Percentiles rank a stretch among this genome's conserved stretches.
Conservation (phyloP, 2,329 filamentous ascomycete species). For the Cercospora berteroae region DNA sequence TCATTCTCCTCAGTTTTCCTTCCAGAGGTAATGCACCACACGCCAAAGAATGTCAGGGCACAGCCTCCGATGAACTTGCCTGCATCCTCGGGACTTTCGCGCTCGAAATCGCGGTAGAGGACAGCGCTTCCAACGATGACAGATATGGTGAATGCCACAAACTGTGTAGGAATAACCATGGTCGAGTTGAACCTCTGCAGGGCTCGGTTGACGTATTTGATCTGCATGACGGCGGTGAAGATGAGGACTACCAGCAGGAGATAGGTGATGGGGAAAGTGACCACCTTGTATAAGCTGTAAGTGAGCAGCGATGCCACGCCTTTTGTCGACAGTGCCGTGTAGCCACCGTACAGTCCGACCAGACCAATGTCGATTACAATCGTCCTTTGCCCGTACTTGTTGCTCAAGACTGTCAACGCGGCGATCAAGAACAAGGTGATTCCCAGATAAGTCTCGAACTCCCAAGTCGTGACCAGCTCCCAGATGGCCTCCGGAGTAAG, state of each 20-base stretch:
- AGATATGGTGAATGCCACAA: constrained; percentile 92
- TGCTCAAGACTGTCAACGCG: constrained; percentile 76
- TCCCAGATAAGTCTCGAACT: constrained; percentile 86
- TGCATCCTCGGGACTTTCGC: constrained; percentile 69
- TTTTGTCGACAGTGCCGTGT: constrained; percentile 95
- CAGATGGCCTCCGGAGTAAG: constrained; percentile 87
- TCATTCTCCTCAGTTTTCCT: constrained; percentile 60
- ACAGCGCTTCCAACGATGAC: constrained; percentile 93
- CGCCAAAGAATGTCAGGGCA: constrained; percentile 86
- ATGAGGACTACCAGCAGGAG: constrained; percentile 75
- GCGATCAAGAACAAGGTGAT: constrained; percentile 73
- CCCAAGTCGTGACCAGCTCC: constrained; percentile 80
- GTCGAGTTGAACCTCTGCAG: constrained; percentile 95
- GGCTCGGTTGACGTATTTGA: constrained; percentile 89
- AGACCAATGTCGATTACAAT: constrained; percentile 91
- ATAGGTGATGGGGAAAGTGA: constrained; percentile 91
- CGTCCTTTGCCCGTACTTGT: constrained; percentile 76
- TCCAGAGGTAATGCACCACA: constrained; percentile 95
- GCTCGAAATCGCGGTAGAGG: constrained; percentile 91
- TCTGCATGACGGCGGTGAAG: constrained; percentile 88
- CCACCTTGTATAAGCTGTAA: constrained; percentile 80
- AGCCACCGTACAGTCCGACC: constrained; percentile 93
- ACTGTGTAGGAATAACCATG: constrained; percentile 96
- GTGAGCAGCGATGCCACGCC: constrained; percentile 94
- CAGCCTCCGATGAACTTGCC: constrained; percentile 88